Conservation (phyloP, 148 eudicot species). For the Nepenthes mirabilis region DNA sequence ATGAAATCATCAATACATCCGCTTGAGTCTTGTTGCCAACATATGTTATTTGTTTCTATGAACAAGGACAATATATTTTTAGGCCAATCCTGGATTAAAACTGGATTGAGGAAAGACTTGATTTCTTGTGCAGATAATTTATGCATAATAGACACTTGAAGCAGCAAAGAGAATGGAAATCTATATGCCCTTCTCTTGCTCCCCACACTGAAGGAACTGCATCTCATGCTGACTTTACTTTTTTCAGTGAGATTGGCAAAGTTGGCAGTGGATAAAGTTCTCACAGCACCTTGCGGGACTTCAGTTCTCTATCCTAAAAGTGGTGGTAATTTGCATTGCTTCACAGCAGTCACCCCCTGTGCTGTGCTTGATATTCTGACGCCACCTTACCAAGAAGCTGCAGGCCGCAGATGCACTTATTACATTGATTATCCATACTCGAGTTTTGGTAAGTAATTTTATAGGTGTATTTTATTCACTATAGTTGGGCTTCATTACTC, state of each 20-base stretch:
- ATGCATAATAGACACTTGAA: too few relatives aligned
- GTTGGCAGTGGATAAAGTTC: conserved; percentile 60
- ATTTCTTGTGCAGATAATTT: too few relatives aligned
- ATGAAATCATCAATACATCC: too few relatives aligned
- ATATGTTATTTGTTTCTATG: too few relatives aligned
- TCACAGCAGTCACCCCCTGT: conserved; percentile 85
- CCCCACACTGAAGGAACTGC: neutral
- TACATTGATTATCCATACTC: conserved; percentile 85
- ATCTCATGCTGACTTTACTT: conserved; percentile 4
- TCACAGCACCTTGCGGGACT: conserved; percentile 78
- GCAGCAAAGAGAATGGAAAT: neutral
- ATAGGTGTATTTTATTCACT: too few relatives aligned
- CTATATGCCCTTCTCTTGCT: conserved; percentile 5
- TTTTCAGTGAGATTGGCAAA: conserved; percentile 77
- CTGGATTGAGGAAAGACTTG: too few relatives aligned
- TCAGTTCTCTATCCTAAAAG: conserved; percentile 61
- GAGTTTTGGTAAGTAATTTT: conserved; percentile 41
- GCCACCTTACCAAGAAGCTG: conserved; percentile 71
- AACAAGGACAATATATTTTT: too few relatives aligned
- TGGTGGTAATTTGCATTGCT: conserved; percentile 88
- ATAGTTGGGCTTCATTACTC: too few relatives aligned
- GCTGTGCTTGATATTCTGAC: conserved; percentile 90
- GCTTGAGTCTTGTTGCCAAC: too few relatives aligned
- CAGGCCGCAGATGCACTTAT: conserved; percentile 86
- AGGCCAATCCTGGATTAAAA: too few relatives aligned